phyloP scores from a whole-genome alignment of 345 rosid genomes.

The Raphanus sativus region DNA sequence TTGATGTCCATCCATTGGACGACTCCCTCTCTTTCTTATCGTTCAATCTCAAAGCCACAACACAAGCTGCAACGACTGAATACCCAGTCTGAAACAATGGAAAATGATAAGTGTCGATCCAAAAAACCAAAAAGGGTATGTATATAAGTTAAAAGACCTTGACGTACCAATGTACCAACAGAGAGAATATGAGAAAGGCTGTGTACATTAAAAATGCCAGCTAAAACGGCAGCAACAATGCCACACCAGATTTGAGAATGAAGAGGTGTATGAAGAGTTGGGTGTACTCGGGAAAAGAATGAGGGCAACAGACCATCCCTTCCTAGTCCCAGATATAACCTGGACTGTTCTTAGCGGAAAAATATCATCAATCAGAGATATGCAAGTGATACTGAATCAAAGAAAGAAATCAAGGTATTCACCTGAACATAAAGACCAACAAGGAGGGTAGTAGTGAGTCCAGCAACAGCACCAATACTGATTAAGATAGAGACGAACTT shows the following conservation, averaged over 20 bases:
- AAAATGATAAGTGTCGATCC: conserved; percentile 1
- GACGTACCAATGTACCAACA: conserved; percentile 87
- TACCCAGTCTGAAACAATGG: conserved; percentile 79
- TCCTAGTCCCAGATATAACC: conserved; percentile 88
- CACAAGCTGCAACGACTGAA: conserved; percentile 94
- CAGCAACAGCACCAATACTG: conserved; percentile 94
- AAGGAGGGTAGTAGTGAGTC: conserved; percentile 88
- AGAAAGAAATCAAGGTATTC: conserved; percentile 15
- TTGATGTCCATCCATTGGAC: conserved; percentile 57
- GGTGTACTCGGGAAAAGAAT: conserved; percentile 83
- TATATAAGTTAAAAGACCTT: neutral
- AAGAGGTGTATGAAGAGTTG: conserved; percentile 73
- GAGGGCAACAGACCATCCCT: conserved; percentile 94
- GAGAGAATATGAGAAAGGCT: conserved; percentile 93
- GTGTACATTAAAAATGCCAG: conserved; percentile 78
- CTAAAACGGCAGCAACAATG: conserved; percentile 69
- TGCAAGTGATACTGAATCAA: conserved; percentile 4
- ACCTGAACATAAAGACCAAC: conserved; percentile 99
- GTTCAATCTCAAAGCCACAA: conserved; percentile 76
- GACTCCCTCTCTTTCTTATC: conserved; percentile 51
- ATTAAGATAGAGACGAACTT: conserved; percentile 75
- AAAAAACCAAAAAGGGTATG: conserved; percentile 11
- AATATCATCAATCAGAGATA: conserved; percentile 29
- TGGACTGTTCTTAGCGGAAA: conserved; percentile 59
- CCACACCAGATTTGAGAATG: conserved; percentile 98